Percentiles rank a stretch among this genome's conserved stretches.
phyloP scores from a whole-genome alignment of 2,329 filamentous ascomycete genomes.

The Cercospora sp. region DNA sequence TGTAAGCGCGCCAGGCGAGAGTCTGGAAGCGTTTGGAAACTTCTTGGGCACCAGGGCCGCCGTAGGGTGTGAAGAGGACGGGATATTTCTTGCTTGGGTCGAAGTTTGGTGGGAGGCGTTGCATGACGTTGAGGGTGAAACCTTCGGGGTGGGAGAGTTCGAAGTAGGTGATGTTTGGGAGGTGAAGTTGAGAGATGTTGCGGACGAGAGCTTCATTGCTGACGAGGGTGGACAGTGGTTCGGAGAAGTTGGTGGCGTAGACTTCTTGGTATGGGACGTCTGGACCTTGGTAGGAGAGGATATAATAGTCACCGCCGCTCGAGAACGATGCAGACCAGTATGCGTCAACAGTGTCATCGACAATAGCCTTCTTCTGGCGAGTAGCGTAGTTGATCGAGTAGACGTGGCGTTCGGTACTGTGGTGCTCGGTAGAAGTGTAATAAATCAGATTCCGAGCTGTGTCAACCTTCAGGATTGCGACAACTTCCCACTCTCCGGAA shows the following conservation, averaged over 20 bases:
- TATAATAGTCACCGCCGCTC: slow-evolving; percentile 61
- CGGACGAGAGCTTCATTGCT: slow-evolving; percentile 60
- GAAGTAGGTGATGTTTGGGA: slow-evolving; percentile 65
- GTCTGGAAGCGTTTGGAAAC: slow-evolving; percentile 58
- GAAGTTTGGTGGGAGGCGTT: slow-evolving; percentile 65
- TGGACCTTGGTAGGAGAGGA: slow-evolving; percentile 64
- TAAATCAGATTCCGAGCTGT: slow-evolving; percentile 58
- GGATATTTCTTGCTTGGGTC: slow-evolving; percentile 64
- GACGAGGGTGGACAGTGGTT: slow-evolving; percentile 59
- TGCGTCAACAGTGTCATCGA: slow-evolving; percentile 60
- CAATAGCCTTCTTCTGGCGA: slow-evolving; percentile 57
- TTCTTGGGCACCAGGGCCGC: slow-evolving; percentile 64
- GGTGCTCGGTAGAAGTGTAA: slow-evolving; percentile 64
- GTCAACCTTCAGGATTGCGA: slow-evolving; percentile 61
- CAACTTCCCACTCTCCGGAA: slow-evolving; percentile 66
- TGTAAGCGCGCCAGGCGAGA: slow-evolving; percentile 62
- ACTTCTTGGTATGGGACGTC: slow-evolving; percentile 70
- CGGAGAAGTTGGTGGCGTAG: slow-evolving; percentile 58
- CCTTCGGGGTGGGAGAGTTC: slow-evolving; percentile 63
- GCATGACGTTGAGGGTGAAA: slow-evolving; percentile 63
- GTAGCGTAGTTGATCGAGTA: slow-evolving; percentile 64
- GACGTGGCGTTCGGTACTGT: slow-evolving; percentile 67
- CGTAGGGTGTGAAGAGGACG: slow-evolving; percentile 66
- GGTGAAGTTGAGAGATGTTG: slow-evolving; percentile 59
- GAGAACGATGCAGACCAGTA: slow-evolving; percentile 68